phyloP scores from a whole-genome alignment of 2,329 filamentous ascomycete species.

The Calonectria naviculata region DNA sequence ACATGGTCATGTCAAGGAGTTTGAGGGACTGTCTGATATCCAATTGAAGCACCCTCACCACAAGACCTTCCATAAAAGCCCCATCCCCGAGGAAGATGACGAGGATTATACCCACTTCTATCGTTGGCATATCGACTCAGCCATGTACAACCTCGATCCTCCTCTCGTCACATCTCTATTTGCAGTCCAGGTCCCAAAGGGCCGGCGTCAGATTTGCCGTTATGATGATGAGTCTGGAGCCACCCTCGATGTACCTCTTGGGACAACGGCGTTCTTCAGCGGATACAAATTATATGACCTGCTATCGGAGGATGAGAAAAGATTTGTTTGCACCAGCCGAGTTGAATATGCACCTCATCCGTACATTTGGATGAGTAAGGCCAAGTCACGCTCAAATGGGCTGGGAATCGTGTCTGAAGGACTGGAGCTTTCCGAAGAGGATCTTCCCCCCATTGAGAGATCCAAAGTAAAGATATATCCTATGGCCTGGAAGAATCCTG shows the following conservation, averaged over 20 bases:
- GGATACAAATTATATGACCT: conserved; percentile 8
- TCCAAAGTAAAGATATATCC: conserved; percentile 1
- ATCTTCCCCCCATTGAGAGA: not conserved
- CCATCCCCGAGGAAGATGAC: not conserved
- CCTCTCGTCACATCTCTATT: conserved; percentile 4
- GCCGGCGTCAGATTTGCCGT: conserved; percentile 10
- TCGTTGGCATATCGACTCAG: conserved; percentile 15
- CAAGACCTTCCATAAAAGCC: not conserved
- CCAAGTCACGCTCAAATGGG: conserved; percentile 8
- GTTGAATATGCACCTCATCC: conserved; percentile 9
- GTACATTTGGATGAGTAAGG: conserved; percentile 14
- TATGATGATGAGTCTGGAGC: conserved; percentile 8
- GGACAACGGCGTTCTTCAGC: conserved; percentile 11
- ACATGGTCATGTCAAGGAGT: not conserved
- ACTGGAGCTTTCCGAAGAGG: not conserved
- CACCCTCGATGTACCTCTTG: not conserved
- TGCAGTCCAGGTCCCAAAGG: not conserved
- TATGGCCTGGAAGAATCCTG: conserved; percentile 11
- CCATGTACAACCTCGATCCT: conserved; percentile 15
- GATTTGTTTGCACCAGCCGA: not conserved
- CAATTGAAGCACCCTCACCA: conserved; percentile 10
- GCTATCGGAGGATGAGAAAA: conserved; percentile 2
- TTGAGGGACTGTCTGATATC: not conserved
- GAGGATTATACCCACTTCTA: conserved; percentile 6
- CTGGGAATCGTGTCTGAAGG: conserved; percentile 2